Base-by-base conservation (phyloP, 176 grass and related monocot species). In the Alopecurus myosuroides region DNA sequence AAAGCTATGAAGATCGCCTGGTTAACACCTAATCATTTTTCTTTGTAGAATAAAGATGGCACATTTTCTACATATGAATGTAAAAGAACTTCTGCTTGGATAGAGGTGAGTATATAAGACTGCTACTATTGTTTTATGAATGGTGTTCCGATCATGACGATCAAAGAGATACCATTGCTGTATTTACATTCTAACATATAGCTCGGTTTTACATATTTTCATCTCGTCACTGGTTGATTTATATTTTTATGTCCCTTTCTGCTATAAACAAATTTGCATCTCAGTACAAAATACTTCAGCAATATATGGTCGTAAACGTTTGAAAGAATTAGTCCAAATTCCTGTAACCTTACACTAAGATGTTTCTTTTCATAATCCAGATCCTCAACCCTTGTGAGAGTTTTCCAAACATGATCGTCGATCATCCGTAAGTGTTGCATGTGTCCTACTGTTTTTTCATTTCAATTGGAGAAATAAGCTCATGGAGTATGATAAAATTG, bases 21-120 rank as follows among this genome's bases (percentile, higher is more conserved):
- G 20, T 70, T 78, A 77, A 77, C 20, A 20, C 9, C 1, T 73
- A 48, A 36, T 37, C 17, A 39, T 34, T 29, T 19, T 70, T 41
- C 5, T 9, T 31, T 81, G 63, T 82, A 92, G 84, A 92, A 92
- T 55, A 77, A 77, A 58, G 81, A 92, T 87, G 91, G 91, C 30
- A 80, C 61, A 11, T 85, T 89, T 84, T 88, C 87, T 19, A 84
- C 91, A 57, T 92, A 92, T 33, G 90, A 89, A 63, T 83, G 87
- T 62, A 84, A 82, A 77, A 77, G 84, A 65, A 73, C 87, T 68
- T 87, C 44, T 46, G 42, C 60, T 33, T 92, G 84, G 91, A 70
- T 92, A 83, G 91, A 92, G 81, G 87, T 89, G 34, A 40, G 42
- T 73, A 42, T 49, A 25, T 18, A 31, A 15, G 28, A 29, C 35